phyloP scores from a whole-genome alignment of 2,329 filamentous ascomycete species.

The Parastagonospora nodorum region DNA sequence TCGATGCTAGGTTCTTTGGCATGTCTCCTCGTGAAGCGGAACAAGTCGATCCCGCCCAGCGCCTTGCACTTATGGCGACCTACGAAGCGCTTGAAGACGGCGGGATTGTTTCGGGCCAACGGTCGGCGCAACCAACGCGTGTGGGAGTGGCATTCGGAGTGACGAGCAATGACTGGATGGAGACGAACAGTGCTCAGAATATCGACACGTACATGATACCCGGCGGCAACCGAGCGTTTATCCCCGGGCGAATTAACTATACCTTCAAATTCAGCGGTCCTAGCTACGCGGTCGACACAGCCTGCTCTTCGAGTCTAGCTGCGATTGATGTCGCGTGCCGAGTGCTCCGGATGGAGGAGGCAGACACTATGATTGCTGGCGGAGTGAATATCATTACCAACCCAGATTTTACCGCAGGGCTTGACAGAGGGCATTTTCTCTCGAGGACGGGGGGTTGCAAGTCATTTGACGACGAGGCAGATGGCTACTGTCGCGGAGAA shows the following conservation, averaged over 20 bases:
- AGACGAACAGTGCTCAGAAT: conserved; percentile 21
- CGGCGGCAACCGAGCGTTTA: conserved; percentile 58
- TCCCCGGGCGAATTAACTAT: conserved; percentile 54
- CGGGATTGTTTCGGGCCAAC: no score
- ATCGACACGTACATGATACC: conserved; percentile 62
- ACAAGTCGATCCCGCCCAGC: no score
- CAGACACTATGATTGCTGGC: conserved; percentile 25
- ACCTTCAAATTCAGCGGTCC: conserved; percentile 29
- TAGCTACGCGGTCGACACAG: conserved; percentile 8
- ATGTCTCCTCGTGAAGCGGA: no score
- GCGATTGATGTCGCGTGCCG: conserved; percentile 32
- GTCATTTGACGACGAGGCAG: conserved; percentile 36
- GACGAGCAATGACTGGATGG: conserved; percentile 37
- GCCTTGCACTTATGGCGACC: no score
- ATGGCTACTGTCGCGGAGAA: conserved; percentile 46
- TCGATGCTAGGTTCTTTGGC: no score
- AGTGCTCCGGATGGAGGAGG: conserved; percentile 14
- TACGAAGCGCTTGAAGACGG: no score
- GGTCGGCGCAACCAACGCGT: no score
- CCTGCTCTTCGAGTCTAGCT: conserved; percentile 15
- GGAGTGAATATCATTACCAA: conserved; percentile 30
- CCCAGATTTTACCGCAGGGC: conserved; percentile 51
- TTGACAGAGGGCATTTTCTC: conserved; percentile 29
- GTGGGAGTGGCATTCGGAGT: conserved; percentile 42
- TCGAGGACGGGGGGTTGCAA: conserved; percentile 35